Evolutionary conservation across 352 stramenopile species (phyloP).

Genomic region (Plasmopara viticola): DNA sequence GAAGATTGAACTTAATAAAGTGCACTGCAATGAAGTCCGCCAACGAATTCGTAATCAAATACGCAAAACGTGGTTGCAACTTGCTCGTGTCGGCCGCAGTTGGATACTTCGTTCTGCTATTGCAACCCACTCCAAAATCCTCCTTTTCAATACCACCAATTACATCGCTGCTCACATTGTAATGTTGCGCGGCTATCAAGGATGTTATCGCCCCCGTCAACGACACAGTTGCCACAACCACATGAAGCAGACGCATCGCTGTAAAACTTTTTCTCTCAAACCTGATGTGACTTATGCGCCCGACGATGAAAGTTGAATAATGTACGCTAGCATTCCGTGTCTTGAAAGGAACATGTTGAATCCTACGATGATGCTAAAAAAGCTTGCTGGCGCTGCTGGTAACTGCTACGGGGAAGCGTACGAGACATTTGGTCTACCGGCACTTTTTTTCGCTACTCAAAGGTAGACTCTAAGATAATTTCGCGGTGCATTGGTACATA

Average conservation of each 20-base stretch:
- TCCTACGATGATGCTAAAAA: too few species aligned
- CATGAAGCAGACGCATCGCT: conserved; percentile 16
- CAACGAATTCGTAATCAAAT: conserved; percentile 35
- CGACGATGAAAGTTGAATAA: conserved; percentile 16
- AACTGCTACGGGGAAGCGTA: too few species aligned
- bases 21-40: conserved; percentile 59
- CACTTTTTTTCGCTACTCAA: neutral
- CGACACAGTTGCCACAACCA: conserved; percentile 9
- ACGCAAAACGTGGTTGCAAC: conserved; percentile 27
- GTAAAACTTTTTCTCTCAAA: neutral
- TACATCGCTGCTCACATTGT: conserved; percentile 14
- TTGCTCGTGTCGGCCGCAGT: conserved; percentile 13
- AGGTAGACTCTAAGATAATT: conserved; percentile 4
- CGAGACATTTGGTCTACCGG: too few species aligned
- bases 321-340: neutral
- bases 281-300: conserved; percentile 5
- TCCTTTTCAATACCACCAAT: conserved; percentile 16
- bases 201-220: conserved; percentile 8
- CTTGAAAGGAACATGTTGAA: too few species aligned
- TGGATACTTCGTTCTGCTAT: conserved; percentile 18
- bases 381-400: too few species aligned
- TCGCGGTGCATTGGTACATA: conserved; percentile 1
- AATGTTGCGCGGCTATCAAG: conserved; percentile 5
- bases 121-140: conserved; percentile 33
- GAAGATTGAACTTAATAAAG: conserved; percentile 62